Evolutionary conservation across 768 basidiomycete genomes (phyloP).

Genomic region (Tricholoma bakamatsutake): DNA sequence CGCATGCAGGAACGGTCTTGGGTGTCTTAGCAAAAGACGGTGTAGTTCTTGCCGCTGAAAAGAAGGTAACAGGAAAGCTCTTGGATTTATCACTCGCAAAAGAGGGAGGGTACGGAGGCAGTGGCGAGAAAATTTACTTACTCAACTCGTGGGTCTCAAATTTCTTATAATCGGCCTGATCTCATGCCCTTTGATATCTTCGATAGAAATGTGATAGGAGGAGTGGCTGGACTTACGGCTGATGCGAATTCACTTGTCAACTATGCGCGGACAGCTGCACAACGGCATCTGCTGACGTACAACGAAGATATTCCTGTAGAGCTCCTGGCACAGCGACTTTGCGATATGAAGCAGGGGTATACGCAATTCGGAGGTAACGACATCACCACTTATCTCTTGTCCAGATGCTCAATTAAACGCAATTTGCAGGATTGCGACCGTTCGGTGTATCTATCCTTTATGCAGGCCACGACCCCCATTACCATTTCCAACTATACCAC

Average conservation of each 20-base stretch:
- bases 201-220: slow-evolving; percentile 86
- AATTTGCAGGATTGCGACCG: slow-evolving; percentile 77
- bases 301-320: slow-evolving; percentile 99
- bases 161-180: background rate
- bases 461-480: slow-evolving; percentile 94
- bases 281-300: slow-evolving; percentile 82
- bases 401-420: background rate
- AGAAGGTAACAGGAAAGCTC: slow-evolving; percentile 97
- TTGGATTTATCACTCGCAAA: slow-evolving; percentile 85
- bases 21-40: slow-evolving; percentile 89
- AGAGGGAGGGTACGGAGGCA: slow-evolving; percentile 88
- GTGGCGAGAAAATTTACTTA: slow-evolving; percentile 96
- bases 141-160: slow-evolving; percentile 70
- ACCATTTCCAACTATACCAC: slow-evolving; percentile 96
- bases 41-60: slow-evolving; percentile 89
- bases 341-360: slow-evolving; percentile 98
- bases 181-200: background rate
- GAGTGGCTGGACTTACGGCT: slow-evolving; percentile 93
- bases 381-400: background rate
- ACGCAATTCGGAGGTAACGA: slow-evolving; percentile 88
- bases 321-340: slow-evolving; percentile 86
- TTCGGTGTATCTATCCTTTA: slow-evolving; percentile 97
- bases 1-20: slow-evolving; percentile 90
- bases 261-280: slow-evolving; percentile 86
- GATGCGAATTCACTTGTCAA: slow-evolving; percentile 98